A percentile compares a stretch with the other conserved stretches of the same genome.
These are phyloP conservation scores for Omphalotus guepiniiformis DNA, from an alignment of 768 basidiomycete species.

Conservation along the genomic window DNA sequence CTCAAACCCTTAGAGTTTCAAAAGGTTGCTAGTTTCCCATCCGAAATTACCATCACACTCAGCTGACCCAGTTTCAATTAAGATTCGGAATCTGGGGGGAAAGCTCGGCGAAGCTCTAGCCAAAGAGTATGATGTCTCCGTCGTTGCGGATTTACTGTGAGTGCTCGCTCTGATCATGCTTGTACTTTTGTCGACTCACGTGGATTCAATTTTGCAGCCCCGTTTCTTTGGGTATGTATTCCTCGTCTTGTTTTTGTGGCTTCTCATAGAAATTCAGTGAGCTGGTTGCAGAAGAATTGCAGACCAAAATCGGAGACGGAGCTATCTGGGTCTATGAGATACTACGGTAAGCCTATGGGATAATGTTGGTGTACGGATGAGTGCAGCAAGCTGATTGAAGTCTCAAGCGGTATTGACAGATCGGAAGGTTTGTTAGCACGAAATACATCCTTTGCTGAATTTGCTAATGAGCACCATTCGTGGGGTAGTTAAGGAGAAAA, in stretches of 20 bases:
- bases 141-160: constrained; percentile 87
- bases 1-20: constrained; percentile 84
- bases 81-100: constrained; percentile 95
- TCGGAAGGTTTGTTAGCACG: constrained; percentile 59
- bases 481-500: constrained; percentile 89
- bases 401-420: constrained; percentile 77
- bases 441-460: no score
- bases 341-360: no score
- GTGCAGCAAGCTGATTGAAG: background rate
- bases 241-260: background rate
- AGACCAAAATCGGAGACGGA: constrained; percentile 74
- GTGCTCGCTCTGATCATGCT: constrained; percentile 27
- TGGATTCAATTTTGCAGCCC: constrained; percentile 34
- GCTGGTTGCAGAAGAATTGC: constrained; percentile 62
- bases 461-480: no score
- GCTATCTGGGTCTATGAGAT: constrained; percentile 93
- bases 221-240: constrained; percentile 49
- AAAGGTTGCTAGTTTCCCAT: constrained; percentile 62
- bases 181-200: background rate
- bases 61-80: background rate
- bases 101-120: constrained; percentile 89
- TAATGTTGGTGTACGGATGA: no score
- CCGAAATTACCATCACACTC: background rate
- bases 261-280: constrained; percentile 9
- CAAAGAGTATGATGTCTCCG: constrained; percentile 82